phyloP scores from a whole-genome alignment of 257 asterid genomes.

The Forsythia suspensa region DNA sequence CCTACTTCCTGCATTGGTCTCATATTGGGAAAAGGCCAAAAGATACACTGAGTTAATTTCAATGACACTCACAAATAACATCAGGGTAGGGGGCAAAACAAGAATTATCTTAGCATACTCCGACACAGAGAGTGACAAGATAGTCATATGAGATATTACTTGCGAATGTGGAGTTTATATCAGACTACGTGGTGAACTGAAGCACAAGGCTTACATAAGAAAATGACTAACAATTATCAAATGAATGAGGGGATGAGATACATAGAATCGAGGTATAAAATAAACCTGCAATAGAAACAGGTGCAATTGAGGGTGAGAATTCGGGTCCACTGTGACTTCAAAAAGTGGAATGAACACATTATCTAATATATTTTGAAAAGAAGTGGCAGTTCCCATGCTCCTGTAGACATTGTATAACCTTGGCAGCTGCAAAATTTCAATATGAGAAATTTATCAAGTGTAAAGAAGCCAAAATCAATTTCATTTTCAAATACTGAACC shows the following conservation, averaged over 20 bases:
- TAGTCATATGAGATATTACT: neutral
- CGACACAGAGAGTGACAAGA: conserved; percentile 1
- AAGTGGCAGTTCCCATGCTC: conserved; percentile 91
- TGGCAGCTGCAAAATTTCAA: conserved; percentile 74
- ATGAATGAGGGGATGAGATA: conserved; percentile 7
- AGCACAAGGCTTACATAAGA: conserved; percentile 17
- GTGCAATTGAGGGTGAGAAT: conserved; percentile 92
- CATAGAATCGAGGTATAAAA: conserved; percentile 3
- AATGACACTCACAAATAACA: neutral
- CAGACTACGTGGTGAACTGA: conserved; percentile 10
- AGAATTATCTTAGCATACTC: conserved; percentile 5
- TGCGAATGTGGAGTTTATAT: conserved; percentile 11
- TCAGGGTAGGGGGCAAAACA: neutral
- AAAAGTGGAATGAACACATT: conserved; percentile 90
- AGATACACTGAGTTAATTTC: neutral
- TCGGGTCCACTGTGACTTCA: conserved; percentile 87
- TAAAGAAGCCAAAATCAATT: conserved; percentile 16
- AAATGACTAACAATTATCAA: conserved; percentile 13
- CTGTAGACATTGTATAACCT: conserved; percentile 84
- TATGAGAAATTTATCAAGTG: conserved; percentile 23
- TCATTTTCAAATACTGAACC: neutral
- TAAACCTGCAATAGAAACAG: conserved; percentile 79
- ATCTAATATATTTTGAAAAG: conserved; percentile 87
- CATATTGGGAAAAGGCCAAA: neutral
- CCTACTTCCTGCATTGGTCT: neutral